Evolutionary conservation across 371 early-diverging fungal genomes (phyloP).

Genomic region (Furculomyces boomerangus): DNA sequence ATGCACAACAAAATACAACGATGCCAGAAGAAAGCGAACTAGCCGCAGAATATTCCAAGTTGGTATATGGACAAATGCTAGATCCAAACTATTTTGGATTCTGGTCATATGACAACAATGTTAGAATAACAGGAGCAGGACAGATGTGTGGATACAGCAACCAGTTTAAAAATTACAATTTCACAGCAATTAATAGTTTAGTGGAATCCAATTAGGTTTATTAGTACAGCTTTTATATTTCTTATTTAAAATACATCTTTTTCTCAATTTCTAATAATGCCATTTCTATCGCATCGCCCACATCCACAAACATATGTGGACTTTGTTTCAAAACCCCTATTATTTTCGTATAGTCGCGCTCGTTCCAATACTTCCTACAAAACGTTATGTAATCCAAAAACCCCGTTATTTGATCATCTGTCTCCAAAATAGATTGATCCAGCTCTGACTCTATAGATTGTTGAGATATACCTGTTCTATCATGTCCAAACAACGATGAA

Average conservation of each 20-base stretch:
- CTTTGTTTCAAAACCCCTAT: slow-evolving; percentile 17
- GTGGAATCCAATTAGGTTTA: not conserved
- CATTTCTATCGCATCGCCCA: not conserved
- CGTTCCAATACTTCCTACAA: slow-evolving; percentile 24
- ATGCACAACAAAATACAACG: not conserved
- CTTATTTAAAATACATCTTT: not conserved
- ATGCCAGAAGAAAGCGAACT: not conserved
- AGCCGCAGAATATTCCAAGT: not conserved
- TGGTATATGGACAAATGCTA: not conserved
- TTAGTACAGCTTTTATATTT: not conserved
- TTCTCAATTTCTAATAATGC: not conserved
- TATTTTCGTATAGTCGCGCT: slow-evolving; percentile 19
- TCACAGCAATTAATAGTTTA: not conserved
- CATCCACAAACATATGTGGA: slow-evolving; percentile 9
- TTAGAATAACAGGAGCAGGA: not conserved
- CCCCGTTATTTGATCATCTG: slow-evolving; percentile 10
- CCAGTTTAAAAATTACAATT: not conserved
- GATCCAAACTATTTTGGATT: not conserved
- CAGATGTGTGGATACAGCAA: not conserved
- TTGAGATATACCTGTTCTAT: not conserved
- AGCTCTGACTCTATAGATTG: slow-evolving; percentile 6
- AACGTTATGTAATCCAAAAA: slow-evolving; percentile 11
- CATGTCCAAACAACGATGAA: not conserved
- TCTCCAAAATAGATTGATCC: slow-evolving; percentile 7
- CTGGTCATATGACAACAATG: not conserved